Base-by-base conservation (phyloP, 179 eudicot species). In the Beta lomatogona region DNA sequence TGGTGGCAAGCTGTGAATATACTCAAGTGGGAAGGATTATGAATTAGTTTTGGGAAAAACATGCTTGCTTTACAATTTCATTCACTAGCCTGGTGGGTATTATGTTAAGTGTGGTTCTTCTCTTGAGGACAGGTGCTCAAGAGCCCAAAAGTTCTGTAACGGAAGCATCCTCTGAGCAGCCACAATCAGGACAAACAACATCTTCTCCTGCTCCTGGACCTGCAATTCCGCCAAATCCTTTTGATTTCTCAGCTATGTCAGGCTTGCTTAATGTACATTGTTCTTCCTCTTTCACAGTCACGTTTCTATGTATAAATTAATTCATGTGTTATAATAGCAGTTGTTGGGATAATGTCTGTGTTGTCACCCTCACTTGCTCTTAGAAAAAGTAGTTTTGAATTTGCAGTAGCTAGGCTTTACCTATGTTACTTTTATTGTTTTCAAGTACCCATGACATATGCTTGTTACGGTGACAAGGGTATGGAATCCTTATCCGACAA, bases 231-330 rank as follows among this genome's bases (percentile, higher is more conserved):
- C 82, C 78, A 70, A 94, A 97, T 89, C 97, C 99, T 46, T 97
- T 97, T 87, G 99, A 97, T 86, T 95, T 97, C 87, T 97, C 99
- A 4, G 93, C 99, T 79, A 92, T 97, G 99, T 80, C 95, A 77
- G 95, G 98, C 84, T 82, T 97, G 81, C 98, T 97, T 60, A 94
- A 92, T 87, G 99, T 97, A 90, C 57, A 78, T 58, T 16, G 18
- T 21, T 22, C 36, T 61, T 59, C 55, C 50, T 64, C n/a, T 68
- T 67, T 76, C 53, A 18, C 16, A 7, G 55, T 52, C 52, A 6
- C 9, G 18, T 41, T 75, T 75, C 41, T 14, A 13, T 76, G 31
- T 19, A 80, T 52, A 41, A 66, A 15, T 82, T 22, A 31, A 12
- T 57, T 69, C 46, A 4, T 52, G 55, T 68, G 52, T 16, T 21